These are phyloP conservation scores for Brassica napus DNA, from an alignment of 345 rosid species.

Conservation along the genomic window Da-Ae NC_063439.1:19141501-19142000, in stretches of 20 bases:
- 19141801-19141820: not conserved
- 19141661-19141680: not conserved
- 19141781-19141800: not conserved
- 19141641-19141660: constrained; percentile 5
- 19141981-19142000: constrained; percentile 10
- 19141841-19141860: constrained; percentile 5
- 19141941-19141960: constrained; percentile 12
- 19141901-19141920: not conserved
- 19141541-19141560: not conserved
- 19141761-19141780: constrained; percentile 1
- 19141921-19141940: not conserved
- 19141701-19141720: not conserved
- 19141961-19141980: constrained; percentile 3
- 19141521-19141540: not conserved
- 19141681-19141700: constrained; percentile 2
- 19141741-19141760: not conserved
- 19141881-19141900: not conserved
- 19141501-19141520: constrained; percentile 9
- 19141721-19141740: constrained; percentile 9
- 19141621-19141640: not conserved
- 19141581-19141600: not conserved
- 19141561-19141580: not conserved
- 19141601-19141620: not conserved
- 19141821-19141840: not conserved
- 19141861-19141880: not conserved